These are phyloP conservation scores for Boletus tomentosulus DNA, from an alignment of 768 basidiomycete species.

Conservation along the genomic window DNA sequence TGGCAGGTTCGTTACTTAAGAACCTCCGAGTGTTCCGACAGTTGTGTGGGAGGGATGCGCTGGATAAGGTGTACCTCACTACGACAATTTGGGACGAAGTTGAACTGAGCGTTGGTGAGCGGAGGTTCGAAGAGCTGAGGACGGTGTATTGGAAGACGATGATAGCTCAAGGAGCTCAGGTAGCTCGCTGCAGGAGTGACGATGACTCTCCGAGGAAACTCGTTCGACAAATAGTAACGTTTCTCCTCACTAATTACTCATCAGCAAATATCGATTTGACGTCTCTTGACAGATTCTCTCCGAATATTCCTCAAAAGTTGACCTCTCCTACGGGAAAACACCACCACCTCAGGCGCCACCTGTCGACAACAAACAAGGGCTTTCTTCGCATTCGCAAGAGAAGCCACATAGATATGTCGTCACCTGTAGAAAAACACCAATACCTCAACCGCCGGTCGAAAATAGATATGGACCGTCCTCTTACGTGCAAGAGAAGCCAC, in stretches of 20 bases:
- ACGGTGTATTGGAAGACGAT: conserved; percentile 7
- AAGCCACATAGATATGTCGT: background rate
- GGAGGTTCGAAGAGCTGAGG: conserved; percentile 11
- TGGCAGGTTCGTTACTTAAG: conserved; percentile 30
- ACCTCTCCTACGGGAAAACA: no score
- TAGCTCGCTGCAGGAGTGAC: background rate
- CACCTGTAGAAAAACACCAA: background rate
- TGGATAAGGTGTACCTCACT: conserved; percentile 28
- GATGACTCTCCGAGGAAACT: background rate
- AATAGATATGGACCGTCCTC: no score
- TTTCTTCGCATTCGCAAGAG: background rate
- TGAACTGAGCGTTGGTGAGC: conserved; percentile 30
- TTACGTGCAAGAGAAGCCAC: no score
- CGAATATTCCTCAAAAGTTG: background rate
- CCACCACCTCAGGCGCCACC: no score
- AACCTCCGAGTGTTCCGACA: conserved; percentile 30
- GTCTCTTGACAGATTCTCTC: no score
- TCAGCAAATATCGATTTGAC: no score
- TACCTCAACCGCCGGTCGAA: no score
- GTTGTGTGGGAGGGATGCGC: conserved; percentile 26
- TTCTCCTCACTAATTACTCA: no score
- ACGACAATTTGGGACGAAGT: no score
- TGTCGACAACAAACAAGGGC: background rate
- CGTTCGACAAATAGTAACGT: background rate
- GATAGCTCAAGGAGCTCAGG: background rate